These are phyloP conservation scores for Tympanopsis confertula DNA, from an alignment of 2,329 filamentous ascomycete genomes.

Conservation along the genomic window DNA sequence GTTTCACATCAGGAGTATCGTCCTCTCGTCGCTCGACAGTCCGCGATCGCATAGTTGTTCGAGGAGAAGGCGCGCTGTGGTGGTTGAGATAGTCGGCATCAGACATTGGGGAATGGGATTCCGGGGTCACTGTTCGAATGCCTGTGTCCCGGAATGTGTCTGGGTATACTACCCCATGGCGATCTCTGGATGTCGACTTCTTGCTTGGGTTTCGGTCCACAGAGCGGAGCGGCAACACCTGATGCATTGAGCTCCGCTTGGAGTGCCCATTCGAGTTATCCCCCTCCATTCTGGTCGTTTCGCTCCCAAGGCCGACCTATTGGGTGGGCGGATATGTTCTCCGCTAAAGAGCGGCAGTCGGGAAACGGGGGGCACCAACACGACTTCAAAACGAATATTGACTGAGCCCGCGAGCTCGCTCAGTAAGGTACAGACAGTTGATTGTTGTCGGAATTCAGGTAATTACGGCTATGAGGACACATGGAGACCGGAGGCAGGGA, in stretches of 20 bases:
- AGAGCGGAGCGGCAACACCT: conserved; percentile 3
- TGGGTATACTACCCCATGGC: conserved; percentile 26
- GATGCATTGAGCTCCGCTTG: neutral
- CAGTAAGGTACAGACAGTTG: too few relatives aligned
- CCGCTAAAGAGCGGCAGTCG: too few relatives aligned
- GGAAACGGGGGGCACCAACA: too few relatives aligned
- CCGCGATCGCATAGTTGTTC: conserved; percentile 18
- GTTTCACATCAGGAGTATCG: neutral
- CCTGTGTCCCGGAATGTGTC: conserved; percentile 28
- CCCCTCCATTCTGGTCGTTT: neutral
- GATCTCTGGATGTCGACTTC: conserved; percentile 30
- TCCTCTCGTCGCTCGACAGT: conserved; percentile 13
- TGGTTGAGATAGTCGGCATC: conserved; percentile 9
- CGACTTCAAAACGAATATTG: too few relatives aligned
- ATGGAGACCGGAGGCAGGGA: too few relatives aligned
- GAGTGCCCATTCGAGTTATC: neutral
- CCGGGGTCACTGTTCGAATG: conserved; percentile 32
- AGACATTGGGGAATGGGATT: conserved; percentile 24
- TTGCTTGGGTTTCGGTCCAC: conserved; percentile 30
- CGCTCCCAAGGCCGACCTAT: too few relatives aligned
- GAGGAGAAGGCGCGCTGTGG: conserved; percentile 20
- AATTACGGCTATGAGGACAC: too few relatives aligned
- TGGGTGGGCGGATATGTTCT: too few relatives aligned
- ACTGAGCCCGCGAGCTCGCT: too few relatives aligned
- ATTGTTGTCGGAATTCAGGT: too few relatives aligned